Evolutionary conservation across 441 rosid species (phyloP).

Genomic region (Flueggea neowawraea): DNA sequence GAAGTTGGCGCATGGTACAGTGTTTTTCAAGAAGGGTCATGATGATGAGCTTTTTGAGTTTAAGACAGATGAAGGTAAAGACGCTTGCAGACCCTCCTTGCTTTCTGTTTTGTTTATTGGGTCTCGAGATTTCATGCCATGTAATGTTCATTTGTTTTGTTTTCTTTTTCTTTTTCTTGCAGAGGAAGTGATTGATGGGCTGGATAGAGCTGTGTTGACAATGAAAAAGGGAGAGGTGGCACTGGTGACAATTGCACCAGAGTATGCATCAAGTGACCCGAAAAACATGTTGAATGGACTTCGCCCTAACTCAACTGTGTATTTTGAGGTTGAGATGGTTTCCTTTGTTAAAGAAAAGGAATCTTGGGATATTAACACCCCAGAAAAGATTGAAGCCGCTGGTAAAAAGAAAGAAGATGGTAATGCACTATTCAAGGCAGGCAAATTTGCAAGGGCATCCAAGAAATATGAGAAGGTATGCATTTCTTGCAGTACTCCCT

Average conservation of each 20-base stretch:
- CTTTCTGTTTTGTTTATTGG: neutral
- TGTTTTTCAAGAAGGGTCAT: constrained; percentile 70
- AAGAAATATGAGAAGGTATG: constrained; percentile 76
- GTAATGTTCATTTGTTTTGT: neutral
- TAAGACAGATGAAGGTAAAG: constrained; percentile 72
- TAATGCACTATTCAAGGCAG: constrained; percentile 59
- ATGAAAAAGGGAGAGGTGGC: constrained; percentile 93
- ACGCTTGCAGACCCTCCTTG: neutral
- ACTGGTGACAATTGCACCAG: constrained; percentile 59
- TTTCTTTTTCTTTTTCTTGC: neutral
- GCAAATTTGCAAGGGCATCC: constrained; percentile 57
- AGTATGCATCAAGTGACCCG: constrained; percentile 60
- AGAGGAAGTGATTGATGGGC: constrained; percentile 88
- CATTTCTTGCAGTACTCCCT: neutral
- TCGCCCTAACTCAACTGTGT: constrained; percentile 64
- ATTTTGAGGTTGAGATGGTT: constrained; percentile 63
- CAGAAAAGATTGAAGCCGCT: constrained; percentile 73
- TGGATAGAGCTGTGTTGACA: constrained; percentile 62
- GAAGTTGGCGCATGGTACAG: constrained; percentile 69
- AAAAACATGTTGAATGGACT: constrained; percentile 69
- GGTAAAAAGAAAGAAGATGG: constrained; percentile 78
- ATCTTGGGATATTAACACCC: constrained; percentile 82
- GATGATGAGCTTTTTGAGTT: constrained; percentile 59
- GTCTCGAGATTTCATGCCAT: neutral
- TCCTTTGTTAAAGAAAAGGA: constrained; percentile 73